A percentile compares a stretch with the other conserved stretches of the same genome.
phyloP scores from a whole-genome alignment of 2,329 filamentous ascomycete genomes.

The Alternaria incomplexa region DNA sequence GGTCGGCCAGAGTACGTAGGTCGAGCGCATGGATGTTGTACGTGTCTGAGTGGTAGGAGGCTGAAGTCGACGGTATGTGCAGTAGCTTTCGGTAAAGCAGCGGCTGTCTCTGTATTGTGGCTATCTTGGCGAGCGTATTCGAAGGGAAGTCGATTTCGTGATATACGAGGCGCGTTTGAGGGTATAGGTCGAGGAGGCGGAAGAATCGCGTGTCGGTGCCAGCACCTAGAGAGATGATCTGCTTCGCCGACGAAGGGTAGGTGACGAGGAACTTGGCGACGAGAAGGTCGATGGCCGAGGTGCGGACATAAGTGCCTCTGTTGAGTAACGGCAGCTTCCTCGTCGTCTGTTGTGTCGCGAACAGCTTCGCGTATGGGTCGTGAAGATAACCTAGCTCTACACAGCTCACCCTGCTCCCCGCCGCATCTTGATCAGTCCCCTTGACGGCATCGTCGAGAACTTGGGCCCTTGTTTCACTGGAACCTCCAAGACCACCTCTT shows the following conservation, averaged over 20 bases:
- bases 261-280: constrained; percentile 71
- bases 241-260: constrained; percentile 57
- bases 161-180: constrained; percentile 66
- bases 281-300: constrained; percentile 79
- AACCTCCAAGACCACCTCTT: constrained; percentile 27
- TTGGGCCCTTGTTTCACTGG: constrained; percentile 40
- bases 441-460: constrained; percentile 78
- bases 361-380: constrained; percentile 76
- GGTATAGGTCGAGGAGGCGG: constrained; percentile 65
- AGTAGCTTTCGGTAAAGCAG: constrained; percentile 37
- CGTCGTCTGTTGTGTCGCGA: constrained; percentile 64
- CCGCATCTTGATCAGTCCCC: constrained; percentile 89
- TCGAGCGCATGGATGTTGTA: constrained; percentile 68
- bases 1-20: constrained; percentile 64
- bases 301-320: constrained; percentile 92
- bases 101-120: constrained; percentile 43
- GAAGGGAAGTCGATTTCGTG: constrained; percentile 90
- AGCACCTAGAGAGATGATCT: constrained; percentile 91
- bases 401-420: constrained; percentile 85
- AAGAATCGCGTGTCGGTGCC: constrained; percentile 93
- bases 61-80: constrained; percentile 30
- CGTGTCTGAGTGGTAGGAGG: constrained; percentile 56
- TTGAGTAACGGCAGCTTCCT: constrained; percentile 91
- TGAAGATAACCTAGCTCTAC: constrained; percentile 84
- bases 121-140: constrained; percentile 72